phyloP scores from a whole-genome alignment of 78 protist species.

The Dictyostelium citrinum region DNA sequence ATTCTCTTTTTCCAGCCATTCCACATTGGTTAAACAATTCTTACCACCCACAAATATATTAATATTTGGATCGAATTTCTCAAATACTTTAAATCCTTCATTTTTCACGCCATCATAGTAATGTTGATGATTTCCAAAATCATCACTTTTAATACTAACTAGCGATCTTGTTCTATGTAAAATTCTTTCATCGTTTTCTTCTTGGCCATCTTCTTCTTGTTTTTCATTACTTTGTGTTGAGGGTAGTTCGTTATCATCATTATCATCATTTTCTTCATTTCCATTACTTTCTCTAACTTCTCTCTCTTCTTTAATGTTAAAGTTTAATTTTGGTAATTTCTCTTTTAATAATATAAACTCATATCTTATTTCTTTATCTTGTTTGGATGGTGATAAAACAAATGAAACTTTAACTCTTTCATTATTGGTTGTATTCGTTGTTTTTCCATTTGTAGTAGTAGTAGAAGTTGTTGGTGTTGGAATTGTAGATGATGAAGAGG shows the following conservation, averaged over 20 bases:
- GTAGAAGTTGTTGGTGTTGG: background rate
- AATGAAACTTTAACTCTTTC: background rate
- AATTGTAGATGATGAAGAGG: background rate
- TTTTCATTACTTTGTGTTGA: background rate
- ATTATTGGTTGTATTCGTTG: background rate
- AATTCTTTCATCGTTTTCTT: background rate
- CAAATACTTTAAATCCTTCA: constrained; percentile 10
- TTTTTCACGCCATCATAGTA: background rate
- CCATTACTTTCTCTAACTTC: background rate
- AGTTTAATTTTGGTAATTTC: background rate
- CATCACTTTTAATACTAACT: background rate
- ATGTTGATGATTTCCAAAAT: constrained; percentile 3
- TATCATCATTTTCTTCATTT: background rate
- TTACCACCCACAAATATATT: constrained; percentile 58
- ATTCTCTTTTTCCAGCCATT: constrained; percentile 49
- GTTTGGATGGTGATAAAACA: constrained; percentile 10
- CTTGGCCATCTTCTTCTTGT: background rate
- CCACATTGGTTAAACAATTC: constrained; percentile 15
- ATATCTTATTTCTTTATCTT: constrained; percentile 6
- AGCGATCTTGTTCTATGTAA: background rate
- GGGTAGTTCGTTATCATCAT: background rate
- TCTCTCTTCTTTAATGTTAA: background rate
- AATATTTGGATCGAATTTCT: background rate
- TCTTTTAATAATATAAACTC: constrained; percentile 1
- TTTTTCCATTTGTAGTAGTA: background rate